phyloP scores from a whole-genome alignment of 768 basidiomycete species.

The Serpula lacrymans region DNA sequence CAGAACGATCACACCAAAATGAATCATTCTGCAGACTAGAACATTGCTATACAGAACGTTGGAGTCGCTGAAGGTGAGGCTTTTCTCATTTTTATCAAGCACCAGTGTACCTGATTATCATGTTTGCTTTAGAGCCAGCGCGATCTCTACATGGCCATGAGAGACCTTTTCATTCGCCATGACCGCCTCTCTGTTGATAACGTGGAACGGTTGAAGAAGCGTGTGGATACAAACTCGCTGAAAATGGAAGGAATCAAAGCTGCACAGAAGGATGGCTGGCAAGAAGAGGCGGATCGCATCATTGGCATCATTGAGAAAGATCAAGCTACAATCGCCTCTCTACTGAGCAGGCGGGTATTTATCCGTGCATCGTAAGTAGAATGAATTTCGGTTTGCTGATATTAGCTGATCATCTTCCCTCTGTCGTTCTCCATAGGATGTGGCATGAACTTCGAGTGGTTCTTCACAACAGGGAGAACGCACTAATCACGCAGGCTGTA shows the following conservation, averaged over 20 bases:
- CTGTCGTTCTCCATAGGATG: slow-evolving; percentile 49
- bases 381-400: no score
- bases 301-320: slow-evolving; percentile 77
- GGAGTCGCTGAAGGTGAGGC: slow-evolving; percentile 69
- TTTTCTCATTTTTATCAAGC: slow-evolving; percentile 2
- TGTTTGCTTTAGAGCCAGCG: slow-evolving; percentile 55
- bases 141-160: slow-evolving; percentile 82
- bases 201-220: slow-evolving; percentile 84
- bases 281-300: slow-evolving; percentile 78
- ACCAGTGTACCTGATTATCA: slow-evolving; percentile 10
- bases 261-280: slow-evolving; percentile 78
- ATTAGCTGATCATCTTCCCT: no score
- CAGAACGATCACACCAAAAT: slow-evolving; percentile 3
- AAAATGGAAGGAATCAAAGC: slow-evolving; percentile 75
- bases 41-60: slow-evolving; percentile 63
- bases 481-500: slow-evolving; percentile 69
- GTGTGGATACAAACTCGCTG: slow-evolving; percentile 69
- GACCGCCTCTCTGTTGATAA: slow-evolving; percentile 88
- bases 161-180: slow-evolving; percentile 83
- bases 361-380: slow-evolving; percentile 79
- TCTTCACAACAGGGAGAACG: slow-evolving; percentile 86
- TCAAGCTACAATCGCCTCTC: slow-evolving; percentile 71
- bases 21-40: slow-evolving; percentile 46
- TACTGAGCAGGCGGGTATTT: slow-evolving; percentile 78
- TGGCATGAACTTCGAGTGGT: slow-evolving; percentile 96